Conservation (phyloP, 2,329 filamentous ascomycete genomes). For the Zymoseptoria passerinii region DNA sequence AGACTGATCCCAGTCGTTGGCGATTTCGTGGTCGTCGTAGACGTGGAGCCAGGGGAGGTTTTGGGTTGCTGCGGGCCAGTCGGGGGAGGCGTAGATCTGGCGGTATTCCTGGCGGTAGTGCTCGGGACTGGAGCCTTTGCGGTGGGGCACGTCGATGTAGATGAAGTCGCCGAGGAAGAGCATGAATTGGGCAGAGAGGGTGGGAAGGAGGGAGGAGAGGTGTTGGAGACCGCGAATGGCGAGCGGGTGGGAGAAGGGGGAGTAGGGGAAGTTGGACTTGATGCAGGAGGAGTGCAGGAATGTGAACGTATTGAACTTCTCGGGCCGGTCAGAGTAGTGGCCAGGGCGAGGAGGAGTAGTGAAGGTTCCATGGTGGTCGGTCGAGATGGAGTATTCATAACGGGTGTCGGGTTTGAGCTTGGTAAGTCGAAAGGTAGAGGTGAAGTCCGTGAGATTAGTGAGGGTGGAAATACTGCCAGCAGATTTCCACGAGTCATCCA, state of each 20-base stretch:
- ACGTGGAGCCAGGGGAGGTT: conserved; percentile 97
- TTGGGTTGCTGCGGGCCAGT: conserved; percentile 68
- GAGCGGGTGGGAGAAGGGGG: conserved; percentile 70
- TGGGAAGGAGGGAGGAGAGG: conserved; percentile 63
- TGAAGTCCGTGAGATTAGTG: conserved; percentile 74
- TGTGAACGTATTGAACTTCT: conserved; percentile 64
- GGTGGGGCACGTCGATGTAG: conserved; percentile 78
- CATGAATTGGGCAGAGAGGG: conserved; percentile 65
- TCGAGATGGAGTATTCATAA: conserved; percentile 81
- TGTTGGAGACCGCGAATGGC: conserved; percentile 72
- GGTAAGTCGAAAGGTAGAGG: conserved; percentile 58
- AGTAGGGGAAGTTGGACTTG: conserved; percentile 84
- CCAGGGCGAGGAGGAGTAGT: conserved; percentile 66
- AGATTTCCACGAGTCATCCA: conserved; percentile 56
- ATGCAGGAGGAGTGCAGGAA: conserved; percentile 93
- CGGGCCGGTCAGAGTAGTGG: conserved; percentile 43
- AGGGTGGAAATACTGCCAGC: conserved; percentile 59
- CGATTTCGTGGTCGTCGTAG: conserved; percentile 92
- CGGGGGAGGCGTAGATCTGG: conserved; percentile 89
- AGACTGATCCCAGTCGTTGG: conserved; percentile 84
- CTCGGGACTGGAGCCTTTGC: conserved; percentile 61
- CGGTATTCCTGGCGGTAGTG: conserved; percentile 88
- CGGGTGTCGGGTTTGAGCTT: conserved; percentile 60
- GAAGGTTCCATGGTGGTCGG: conserved; percentile 78
- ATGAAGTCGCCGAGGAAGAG: conserved; percentile 77